These are phyloP conservation scores for Fusarium citri DNA, from an alignment of 2,329 filamentous ascomycete genomes.

Conservation along the genomic window DNA sequence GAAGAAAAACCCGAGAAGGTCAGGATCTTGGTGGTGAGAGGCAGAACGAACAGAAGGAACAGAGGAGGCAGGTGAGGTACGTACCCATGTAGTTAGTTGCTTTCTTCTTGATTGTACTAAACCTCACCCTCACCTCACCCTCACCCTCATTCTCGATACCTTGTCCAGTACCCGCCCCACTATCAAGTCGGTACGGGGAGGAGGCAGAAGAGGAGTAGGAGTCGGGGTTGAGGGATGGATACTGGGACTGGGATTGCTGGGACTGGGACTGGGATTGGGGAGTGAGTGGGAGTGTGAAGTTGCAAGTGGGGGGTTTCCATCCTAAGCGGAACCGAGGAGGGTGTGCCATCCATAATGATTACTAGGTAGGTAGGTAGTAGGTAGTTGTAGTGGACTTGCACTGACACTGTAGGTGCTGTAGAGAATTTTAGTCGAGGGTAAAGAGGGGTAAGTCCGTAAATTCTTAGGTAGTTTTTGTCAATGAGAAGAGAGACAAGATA, in stretches of 20 bases:
- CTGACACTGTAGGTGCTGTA: background rate
- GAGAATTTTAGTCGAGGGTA: conserved; percentile 20
- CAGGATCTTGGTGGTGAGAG: conserved; percentile 50
- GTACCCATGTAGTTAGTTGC: conserved; percentile 26
- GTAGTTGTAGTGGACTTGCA: background rate
- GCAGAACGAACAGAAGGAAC: conserved; percentile 38
- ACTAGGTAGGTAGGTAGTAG: no score
- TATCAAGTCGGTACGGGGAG: conserved; percentile 42
- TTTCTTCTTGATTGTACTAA: conserved; percentile 19
- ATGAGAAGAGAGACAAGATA: conserved; percentile 20
- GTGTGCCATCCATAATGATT: conserved; percentile 26
- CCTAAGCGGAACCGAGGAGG: conserved; percentile 21
- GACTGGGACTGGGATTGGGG: background rate
- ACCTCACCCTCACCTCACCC: background rate
- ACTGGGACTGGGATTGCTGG: background rate
- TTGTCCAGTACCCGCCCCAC: conserved; percentile 28
- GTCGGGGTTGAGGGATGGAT: conserved; percentile 1
- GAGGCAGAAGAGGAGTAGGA: conserved; percentile 34
- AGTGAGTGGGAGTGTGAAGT: background rate
- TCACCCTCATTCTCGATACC: conserved; percentile 40
- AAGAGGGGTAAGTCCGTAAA: conserved; percentile 27
- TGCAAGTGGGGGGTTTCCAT: conserved; percentile 3
- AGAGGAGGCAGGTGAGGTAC: conserved; percentile 48
- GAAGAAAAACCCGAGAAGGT: conserved; percentile 34
- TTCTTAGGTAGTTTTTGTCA: conserved; percentile 10